Conservation (phyloP, 129 eudicot species). For the Flaveria brownii region DNA sequence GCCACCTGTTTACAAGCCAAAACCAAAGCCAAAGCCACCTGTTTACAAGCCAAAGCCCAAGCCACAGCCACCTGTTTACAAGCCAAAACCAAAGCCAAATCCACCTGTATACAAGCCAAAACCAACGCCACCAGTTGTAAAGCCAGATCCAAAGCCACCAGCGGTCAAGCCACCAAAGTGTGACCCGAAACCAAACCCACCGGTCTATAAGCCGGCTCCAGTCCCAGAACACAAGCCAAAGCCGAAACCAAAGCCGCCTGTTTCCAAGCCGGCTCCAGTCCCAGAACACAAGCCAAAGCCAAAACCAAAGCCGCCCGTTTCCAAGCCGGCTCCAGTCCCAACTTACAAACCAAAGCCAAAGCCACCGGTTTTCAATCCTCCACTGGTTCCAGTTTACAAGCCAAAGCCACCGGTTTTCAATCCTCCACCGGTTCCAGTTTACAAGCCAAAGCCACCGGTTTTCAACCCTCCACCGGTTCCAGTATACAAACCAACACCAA, state of each 20-base stretch:
- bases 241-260: constrained; percentile 16
- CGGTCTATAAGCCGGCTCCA: constrained; percentile 5
- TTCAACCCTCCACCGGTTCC: constrained; percentile 25
- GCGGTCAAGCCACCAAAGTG: constrained; percentile 31
- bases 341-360: constrained; percentile 24
- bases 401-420: constrained; percentile 27
- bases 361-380: constrained; percentile 13
- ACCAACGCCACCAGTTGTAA: constrained; percentile 29
- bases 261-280: neutral
- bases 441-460: constrained; percentile 34
- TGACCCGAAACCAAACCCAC: constrained; percentile 40
- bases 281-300: constrained; percentile 14
- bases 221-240: constrained; percentile 23
- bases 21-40: constrained; percentile 29
- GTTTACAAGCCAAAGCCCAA: constrained; percentile 8
- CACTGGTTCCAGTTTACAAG: constrained; percentile 19
- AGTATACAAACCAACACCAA: constrained; percentile 35
- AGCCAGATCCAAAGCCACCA: constrained; percentile 30
- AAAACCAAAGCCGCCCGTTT: constrained; percentile 13
- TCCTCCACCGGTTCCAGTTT: constrained; percentile 20
- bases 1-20: constrained; percentile 25
- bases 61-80: constrained; percentile 13
- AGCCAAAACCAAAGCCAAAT: constrained; percentile 28
- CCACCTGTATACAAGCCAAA: constrained; percentile 33
- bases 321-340: constrained; percentile 10